These are phyloP conservation scores for Coemansia sp. DNA, from an alignment of 192 early-diverging fungal genomes.

Conservation along the genomic window DNA sequence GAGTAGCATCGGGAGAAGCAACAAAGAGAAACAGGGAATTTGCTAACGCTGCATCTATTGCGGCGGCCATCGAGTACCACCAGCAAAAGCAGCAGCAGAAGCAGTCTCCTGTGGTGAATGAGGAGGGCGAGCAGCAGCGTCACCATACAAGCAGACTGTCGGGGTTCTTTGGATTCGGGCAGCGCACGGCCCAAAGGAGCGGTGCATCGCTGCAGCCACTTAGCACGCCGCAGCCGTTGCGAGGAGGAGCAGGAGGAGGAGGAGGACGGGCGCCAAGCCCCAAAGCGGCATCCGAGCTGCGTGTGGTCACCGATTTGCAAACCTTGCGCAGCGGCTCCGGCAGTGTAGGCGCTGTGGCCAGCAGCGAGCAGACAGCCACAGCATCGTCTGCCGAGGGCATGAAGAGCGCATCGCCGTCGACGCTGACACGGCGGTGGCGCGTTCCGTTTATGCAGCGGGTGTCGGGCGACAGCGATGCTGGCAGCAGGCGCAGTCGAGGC, in stretches of 20 bases:
- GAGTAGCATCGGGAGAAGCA: constrained; percentile 11
- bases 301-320: constrained; percentile 43
- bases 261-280: not conserved
- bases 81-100: constrained; percentile 39
- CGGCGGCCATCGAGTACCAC: constrained; percentile 50
- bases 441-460: not conserved
- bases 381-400: not conserved
- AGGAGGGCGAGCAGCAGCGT: not conserved
- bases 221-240: constrained; percentile 10
- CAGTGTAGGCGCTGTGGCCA: not conserved
- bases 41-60: constrained; percentile 28
- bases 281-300: constrained; percentile 5
- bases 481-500: constrained; percentile 32
- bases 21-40: not conserved
- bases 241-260: too few species aligned
- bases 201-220: constrained; percentile 3
- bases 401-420: constrained; percentile 6
- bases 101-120: constrained; percentile 6
- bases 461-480: not conserved
- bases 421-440: not conserved
- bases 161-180: constrained; percentile 51
- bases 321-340: constrained; percentile 16
- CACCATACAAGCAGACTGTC: constrained; percentile 37
- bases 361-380: constrained; percentile 17
- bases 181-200: constrained; percentile 6